Conservation (phyloP, 2,329 filamentous ascomycete genomes). For the Fusarium xylarioides region DNA sequence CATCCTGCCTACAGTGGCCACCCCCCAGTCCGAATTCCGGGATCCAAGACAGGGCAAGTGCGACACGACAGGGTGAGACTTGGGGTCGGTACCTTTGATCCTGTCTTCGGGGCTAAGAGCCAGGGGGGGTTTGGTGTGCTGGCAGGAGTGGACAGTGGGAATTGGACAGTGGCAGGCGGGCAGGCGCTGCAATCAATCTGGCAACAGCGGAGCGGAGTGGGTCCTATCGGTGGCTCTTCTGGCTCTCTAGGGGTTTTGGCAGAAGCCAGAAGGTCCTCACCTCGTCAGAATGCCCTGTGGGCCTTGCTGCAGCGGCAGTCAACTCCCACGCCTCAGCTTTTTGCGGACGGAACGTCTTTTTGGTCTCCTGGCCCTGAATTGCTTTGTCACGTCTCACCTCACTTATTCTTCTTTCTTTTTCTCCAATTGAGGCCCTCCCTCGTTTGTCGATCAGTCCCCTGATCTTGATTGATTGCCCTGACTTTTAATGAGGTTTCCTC, state of each 20-base stretch:
- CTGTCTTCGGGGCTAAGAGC: slow-evolving; percentile 7
- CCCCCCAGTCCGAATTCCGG: slow-evolving; percentile 29
- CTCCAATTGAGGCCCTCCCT: slow-evolving; percentile 3
- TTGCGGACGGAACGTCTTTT: background rate
- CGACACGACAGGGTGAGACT: slow-evolving; percentile 28
- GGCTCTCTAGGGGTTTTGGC: slow-evolving; percentile 19
- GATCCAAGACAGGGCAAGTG: slow-evolving; percentile 33
- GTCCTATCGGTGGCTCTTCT: slow-evolving; percentile 7
- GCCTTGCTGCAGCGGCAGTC: slow-evolving; percentile 6
- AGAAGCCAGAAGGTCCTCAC: slow-evolving; percentile 7
- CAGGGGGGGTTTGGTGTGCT: slow-evolving; percentile 25
- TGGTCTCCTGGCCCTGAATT: slow-evolving; percentile 19
- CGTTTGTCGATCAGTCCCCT: slow-evolving; percentile 3
- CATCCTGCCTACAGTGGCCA: slow-evolving; percentile 32
- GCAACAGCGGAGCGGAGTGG: slow-evolving; percentile 36
- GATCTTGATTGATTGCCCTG: slow-evolving; percentile 4
- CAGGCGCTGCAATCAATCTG: slow-evolving; percentile 28
- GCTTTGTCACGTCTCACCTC: slow-evolving; percentile 16
- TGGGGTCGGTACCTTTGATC: slow-evolving; percentile 27
- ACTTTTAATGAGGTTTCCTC: background rate
- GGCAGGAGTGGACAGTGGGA: slow-evolving; percentile 16
- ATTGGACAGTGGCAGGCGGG: background rate
- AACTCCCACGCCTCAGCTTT: background rate
- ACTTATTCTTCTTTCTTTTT: slow-evolving; percentile 2
- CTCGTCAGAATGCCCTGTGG: background rate